phyloP scores from a whole-genome alignment of 2,329 filamentous ascomycete genomes.

The Blastomyces percursus region DNA sequence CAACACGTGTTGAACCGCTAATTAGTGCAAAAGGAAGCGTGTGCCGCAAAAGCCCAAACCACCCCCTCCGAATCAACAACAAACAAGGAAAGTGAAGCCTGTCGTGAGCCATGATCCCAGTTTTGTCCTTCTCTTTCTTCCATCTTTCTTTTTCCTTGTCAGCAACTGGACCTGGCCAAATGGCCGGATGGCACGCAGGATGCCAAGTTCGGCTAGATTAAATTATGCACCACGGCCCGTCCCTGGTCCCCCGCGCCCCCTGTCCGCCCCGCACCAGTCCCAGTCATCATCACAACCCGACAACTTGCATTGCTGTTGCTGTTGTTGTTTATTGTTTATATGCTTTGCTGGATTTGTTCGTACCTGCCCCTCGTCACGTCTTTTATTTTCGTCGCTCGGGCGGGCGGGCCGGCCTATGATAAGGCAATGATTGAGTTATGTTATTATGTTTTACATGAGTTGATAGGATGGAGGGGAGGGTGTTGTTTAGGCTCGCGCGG shows the following conservation, averaged over 20 bases:
- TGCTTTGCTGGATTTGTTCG: not conserved
- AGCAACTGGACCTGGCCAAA: not conserved
- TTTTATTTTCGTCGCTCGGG: too few relatives aligned
- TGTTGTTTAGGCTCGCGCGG: not conserved
- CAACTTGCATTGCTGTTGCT: not conserved
- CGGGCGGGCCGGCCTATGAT: not conserved
- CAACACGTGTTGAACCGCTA: not conserved
- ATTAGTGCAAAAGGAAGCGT: not conserved
- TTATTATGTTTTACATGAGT: not conserved
- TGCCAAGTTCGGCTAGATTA: not conserved
- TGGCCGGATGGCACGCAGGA: not conserved
- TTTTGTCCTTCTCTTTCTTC: not conserved
- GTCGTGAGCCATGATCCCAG: not conserved
- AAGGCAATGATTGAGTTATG: not conserved
- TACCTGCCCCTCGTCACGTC: not conserved
- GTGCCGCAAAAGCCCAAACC: not conserved
- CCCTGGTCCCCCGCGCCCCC: not conserved
- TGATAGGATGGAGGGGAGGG: not conserved
- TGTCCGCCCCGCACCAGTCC: not conserved
- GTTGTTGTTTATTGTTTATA: not conserved
- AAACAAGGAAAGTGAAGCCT: not conserved
- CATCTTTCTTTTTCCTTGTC: not conserved
- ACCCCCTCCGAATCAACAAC: not conserved
- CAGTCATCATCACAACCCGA: not conserved
- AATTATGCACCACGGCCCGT: slow-evolving; percentile 5